Evolutionary conservation across 331 rosid species (phyloP).

Genomic region (Prunus yedoensis): DNA sequence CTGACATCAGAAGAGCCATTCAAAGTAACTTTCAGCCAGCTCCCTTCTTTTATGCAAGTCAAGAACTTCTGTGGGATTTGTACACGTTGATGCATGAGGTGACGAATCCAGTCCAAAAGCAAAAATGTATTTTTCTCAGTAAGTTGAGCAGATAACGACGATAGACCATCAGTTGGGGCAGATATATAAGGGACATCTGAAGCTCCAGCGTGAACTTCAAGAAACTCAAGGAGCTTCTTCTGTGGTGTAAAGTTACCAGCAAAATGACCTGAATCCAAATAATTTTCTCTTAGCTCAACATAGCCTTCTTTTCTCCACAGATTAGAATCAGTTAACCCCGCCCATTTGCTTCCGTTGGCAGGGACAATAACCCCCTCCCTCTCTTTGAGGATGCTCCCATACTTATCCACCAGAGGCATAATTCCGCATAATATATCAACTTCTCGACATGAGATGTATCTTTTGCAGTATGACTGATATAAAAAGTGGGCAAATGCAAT

Average conservation of each 20-base stretch:
- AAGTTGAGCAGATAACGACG: constrained; percentile 47
- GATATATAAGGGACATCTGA: constrained; percentile 55
- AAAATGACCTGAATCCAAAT: constrained; percentile 23
- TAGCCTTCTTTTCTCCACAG: constrained; percentile 52
- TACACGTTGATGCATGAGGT: not conserved
- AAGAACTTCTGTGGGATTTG: constrained; percentile 43
- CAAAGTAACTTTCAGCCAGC: constrained; percentile 58
- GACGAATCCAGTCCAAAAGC: constrained; percentile 60
- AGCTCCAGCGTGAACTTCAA: constrained; percentile 38
- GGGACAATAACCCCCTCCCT: constrained; percentile 54
- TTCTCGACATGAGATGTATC: constrained; percentile 22
- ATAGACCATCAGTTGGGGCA: constrained; percentile 55
- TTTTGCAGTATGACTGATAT: constrained; percentile 33
- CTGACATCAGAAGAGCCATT: constrained; percentile 34
- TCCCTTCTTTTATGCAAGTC: constrained; percentile 56
- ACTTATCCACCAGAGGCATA: constrained; percentile 63
- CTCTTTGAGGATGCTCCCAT: constrained; percentile 24
- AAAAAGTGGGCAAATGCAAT: constrained; percentile 57
- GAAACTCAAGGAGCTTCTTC: constrained; percentile 41
- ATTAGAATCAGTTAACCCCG: constrained; percentile 51
- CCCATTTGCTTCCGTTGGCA: constrained; percentile 71
- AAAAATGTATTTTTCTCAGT: constrained; percentile 55
- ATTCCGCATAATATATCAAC: constrained; percentile 17
- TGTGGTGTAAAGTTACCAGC: constrained; percentile 31
- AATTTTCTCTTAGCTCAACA: constrained; percentile 55